Evolutionary conservation across 805 yeast genomes (phyloP), one percentile per base, ranked within the genome.

Genomic region (Starmera dryadoides): DNA sequence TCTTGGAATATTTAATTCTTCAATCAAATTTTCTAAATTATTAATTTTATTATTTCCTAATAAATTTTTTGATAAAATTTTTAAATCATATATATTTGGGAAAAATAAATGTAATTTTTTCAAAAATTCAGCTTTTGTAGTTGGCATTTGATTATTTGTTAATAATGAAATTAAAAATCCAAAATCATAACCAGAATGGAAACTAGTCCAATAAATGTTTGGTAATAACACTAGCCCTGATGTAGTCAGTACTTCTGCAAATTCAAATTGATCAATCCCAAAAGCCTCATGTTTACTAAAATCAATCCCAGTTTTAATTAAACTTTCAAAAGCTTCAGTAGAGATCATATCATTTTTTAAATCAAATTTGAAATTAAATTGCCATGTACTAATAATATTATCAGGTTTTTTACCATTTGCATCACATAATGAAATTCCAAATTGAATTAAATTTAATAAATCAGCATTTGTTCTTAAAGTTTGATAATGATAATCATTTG

Each of bases 401-500:
- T 79, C 83, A 2, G 89, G 89, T 41, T 76, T 77, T 42, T 74
- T 77, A 12, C 91, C 93, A 39, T 69, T 69, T 33, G 69, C 67
- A 56, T 84, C 93, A 40, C 86, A 69, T 19, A 87, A 60, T 0
- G 94, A 79, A 32, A 87, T 67, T 20, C 95, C 94, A 39, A 93
- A 73, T 62, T 93, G 98, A 40, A 93, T 81, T 42, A 93, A 76
- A 50, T 82, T 81, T 48, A 89, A 63, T 40, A 93, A 69, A 60
- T 93, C 98, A 4, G 93, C 85, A 58, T 93, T 93, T 9, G 94
- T 72, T 55, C 98, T 74, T 63, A 93, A 73, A 0, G 98, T 91
- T 61, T 93, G 98, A 57, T 91, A 93, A 60, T 93, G 98, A 61
- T 88, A 93, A 59, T 93, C 98, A 19, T 83, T 73, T 14, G 93